phyloP scores from a whole-genome alignment of 1,284 basidiomycete genomes.

The Leccinum angustisporum region DNA sequence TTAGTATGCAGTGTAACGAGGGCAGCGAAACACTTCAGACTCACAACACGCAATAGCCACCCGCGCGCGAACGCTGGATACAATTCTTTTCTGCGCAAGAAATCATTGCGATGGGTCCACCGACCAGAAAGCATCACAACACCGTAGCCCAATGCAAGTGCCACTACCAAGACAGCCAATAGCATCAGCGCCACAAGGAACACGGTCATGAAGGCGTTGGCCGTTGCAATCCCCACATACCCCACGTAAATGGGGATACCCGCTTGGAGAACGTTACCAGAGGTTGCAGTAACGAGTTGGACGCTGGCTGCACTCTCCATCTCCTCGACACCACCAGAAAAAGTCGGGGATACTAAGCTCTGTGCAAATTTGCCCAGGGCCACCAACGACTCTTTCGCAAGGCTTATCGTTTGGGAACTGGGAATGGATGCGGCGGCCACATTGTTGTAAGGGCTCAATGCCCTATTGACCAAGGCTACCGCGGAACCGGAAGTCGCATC shows the following conservation, averaged over 20 bases:
- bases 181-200: conserved; percentile 73
- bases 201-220: conserved; percentile 82
- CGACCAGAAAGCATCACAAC: conserved; percentile 39
- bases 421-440: conserved; percentile 6
- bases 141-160: conserved; percentile 55
- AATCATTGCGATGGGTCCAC: conserved; percentile 21
- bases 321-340: conserved; percentile 12
- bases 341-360: conserved; percentile 1
- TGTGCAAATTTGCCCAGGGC: conserved; percentile 12
- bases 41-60: conserved; percentile 62
- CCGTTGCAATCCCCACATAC: conserved; percentile 68
- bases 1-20: conserved; percentile 1
- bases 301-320: conserved; percentile 42
- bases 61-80: conserved; percentile 52
- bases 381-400: conserved; percentile 11
- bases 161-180: conserved; percentile 51
- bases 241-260: conserved; percentile 83
- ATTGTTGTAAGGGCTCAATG: conserved; percentile 75
- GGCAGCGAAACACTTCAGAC: conserved; percentile 20
- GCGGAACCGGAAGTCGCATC: conserved; percentile 56
- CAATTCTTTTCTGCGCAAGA: conserved; percentile 36
- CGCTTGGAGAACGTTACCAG: conserved; percentile 67
- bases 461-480: conserved; percentile 75
- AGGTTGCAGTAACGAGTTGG: conserved; percentile 64
- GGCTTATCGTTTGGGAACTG: background rate